phyloP scores from a whole-genome alignment of 2,329 filamentous ascomycete genomes.

The Madurella mycetomatis region DNA sequence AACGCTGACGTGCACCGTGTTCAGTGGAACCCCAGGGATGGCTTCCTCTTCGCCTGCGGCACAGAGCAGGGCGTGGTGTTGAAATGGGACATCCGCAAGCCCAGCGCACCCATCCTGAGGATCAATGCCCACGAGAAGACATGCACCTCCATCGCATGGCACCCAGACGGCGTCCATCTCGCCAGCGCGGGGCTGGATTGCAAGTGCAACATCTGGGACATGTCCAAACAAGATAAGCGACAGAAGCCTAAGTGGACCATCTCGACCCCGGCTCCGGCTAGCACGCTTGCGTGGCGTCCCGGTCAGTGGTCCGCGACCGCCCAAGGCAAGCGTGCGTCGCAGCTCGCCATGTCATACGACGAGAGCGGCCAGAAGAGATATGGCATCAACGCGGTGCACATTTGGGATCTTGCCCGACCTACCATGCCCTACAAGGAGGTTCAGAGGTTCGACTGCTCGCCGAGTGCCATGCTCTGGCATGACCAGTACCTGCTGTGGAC shows the following conservation, averaged over 20 bases:
- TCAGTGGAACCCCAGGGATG: slow-evolving; percentile 61
- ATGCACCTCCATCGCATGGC: slow-evolving; percentile 60
- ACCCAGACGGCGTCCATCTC: slow-evolving; percentile 62
- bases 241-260: slow-evolving; percentile 62
- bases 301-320: slow-evolving; percentile 62
- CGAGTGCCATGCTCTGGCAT: slow-evolving; percentile 58
- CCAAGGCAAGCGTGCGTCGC: slow-evolving; percentile 55
- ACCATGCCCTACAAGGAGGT: slow-evolving; percentile 64
- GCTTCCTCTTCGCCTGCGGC: slow-evolving; percentile 59
- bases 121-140: slow-evolving; percentile 60
- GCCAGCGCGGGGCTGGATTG: slow-evolving; percentile 60
- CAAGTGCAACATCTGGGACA: slow-evolving; percentile 62
- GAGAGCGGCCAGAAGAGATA: slow-evolving; percentile 50
- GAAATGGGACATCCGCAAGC: slow-evolving; percentile 60
- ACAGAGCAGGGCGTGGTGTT: slow-evolving; percentile 59
- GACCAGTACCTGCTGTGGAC: slow-evolving; percentile 64
- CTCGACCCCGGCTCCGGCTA: slow-evolving; percentile 56
- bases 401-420: slow-evolving; percentile 66
- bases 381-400: slow-evolving; percentile 56
- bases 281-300: slow-evolving; percentile 58
- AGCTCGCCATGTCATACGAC: slow-evolving; percentile 60
- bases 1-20: slow-evolving; percentile 59
- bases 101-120: slow-evolving; percentile 49
- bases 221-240: slow-evolving; percentile 55
- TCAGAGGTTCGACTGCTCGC: slow-evolving; percentile 54